These are phyloP conservation scores for Acer yangbiense DNA, from an alignment of 345 rosid species.

Conservation along the genomic window DNA sequence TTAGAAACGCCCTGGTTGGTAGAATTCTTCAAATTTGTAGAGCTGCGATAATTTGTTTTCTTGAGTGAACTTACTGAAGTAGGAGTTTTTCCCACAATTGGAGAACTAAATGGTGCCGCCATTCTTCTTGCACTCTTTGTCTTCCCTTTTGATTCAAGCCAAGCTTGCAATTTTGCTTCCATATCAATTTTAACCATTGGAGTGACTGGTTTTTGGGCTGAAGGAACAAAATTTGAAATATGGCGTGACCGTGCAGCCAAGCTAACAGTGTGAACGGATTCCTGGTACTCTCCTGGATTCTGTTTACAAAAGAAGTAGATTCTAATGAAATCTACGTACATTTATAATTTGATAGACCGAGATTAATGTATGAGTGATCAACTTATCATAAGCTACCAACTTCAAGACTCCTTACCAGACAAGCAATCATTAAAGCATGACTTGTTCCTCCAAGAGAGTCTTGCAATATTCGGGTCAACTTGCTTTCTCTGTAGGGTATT, in stretches of 20 bases:
- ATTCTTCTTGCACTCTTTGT: conserved; percentile 54
- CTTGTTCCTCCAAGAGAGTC: conserved; percentile 96
- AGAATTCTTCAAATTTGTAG: conserved; percentile 45
- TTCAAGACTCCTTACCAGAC: conserved; percentile 54
- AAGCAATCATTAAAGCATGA: conserved; percentile 84
- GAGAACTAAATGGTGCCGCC: conserved; percentile 47
- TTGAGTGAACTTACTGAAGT: conserved; percentile 39
- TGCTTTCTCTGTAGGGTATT: conserved; percentile 92
- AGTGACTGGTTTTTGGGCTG: conserved; percentile 56
- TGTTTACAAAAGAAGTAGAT: conserved; percentile 17
- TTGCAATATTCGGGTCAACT: conserved; percentile 86
- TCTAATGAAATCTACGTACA: neutral
- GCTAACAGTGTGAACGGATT: conserved; percentile 85
- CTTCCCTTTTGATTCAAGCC: conserved; percentile 95
- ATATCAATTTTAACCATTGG: conserved; percentile 67
- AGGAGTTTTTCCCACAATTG: conserved; percentile 40
- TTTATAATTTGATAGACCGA: neutral
- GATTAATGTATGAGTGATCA: neutral
- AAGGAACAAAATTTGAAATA: conserved; percentile 56
- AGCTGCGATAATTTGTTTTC: conserved; percentile 41
- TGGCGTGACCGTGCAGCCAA: conserved; percentile 92
- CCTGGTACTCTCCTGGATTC: conserved; percentile 97
- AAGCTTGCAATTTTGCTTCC: conserved; percentile 81
- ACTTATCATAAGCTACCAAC: neutral
- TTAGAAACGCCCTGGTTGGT: conserved; percentile 27